Evolutionary conservation across 208 protist genomes (phyloP), one percentile per base, ranked within the genome.

Genomic region (Borovskyia barvae): DNA sequence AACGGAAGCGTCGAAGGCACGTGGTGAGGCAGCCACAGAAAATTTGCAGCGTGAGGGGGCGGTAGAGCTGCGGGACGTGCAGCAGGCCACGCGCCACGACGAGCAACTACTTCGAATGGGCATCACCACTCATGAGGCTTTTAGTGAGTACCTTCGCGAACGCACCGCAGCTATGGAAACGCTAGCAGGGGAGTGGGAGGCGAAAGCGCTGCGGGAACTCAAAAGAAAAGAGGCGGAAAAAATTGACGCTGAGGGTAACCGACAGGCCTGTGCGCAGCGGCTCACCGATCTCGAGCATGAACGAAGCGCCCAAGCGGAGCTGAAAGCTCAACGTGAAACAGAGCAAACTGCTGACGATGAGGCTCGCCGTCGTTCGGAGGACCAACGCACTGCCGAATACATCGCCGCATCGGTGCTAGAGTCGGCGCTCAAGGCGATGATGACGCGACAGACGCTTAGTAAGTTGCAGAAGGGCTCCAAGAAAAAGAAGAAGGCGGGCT

Each of bases 221-320:
- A 92, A 92, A 47, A 67, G 78, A 47, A 75, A 78, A 32, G 87
- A 94, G 63, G 71, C 70, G 54, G 59, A 60, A 17, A 92, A 92
- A 55, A 85, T 95, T 29, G 88, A 94, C 40, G 69, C 72, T 19
- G 88, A 95, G 69, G 77, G 93, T 60, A 85, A 72, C 57, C 84
- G 85, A 2, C 77, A 93, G 55, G 47, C 77, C 39, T 91, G 75
- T 36, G 77, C 86, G 12, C 88, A 95, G 33, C 78, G 82, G 20
- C 75, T 94, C 9, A 45, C 68, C 5, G 80, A 86, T 48, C 69
- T 74, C 2, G 54, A 82, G 48, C 60, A 87, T 40, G 80, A 87
- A 39, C 74, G 75, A 35, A 66, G 77, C 11, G 36, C 53, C 4
- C 77, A 89, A 43, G 17, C 75, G 42, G 70, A 77, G 61, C 67